Percentiles rank a stretch among this genome's conserved stretches.
Evolutionary conservation across 176 grass and related monocot genomes (phyloP).

Genomic region (Typha latifolia): DNA sequence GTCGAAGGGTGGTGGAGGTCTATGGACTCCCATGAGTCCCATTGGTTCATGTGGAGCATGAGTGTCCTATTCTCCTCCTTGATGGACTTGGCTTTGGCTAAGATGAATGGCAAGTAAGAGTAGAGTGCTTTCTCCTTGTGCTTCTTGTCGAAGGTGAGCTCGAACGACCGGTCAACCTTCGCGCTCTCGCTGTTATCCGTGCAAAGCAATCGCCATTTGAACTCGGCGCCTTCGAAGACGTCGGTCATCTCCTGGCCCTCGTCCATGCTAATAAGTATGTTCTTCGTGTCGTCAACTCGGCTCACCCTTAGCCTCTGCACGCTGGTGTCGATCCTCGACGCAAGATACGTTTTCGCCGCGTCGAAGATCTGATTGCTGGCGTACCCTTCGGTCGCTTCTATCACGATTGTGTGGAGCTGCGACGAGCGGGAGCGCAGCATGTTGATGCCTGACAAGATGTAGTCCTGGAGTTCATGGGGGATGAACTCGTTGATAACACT

Average conservation of each 20-base stretch:
- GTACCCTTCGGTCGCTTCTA: slow-evolving; percentile 61
- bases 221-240: slow-evolving; percentile 56
- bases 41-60: slow-evolving; percentile 83
- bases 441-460: slow-evolving; percentile 43
- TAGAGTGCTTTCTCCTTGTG: slow-evolving; percentile 54
- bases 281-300: slow-evolving; percentile 49
- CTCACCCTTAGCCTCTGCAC: slow-evolving; percentile 62
- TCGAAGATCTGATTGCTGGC: slow-evolving; percentile 67
- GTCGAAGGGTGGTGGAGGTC: slow-evolving; percentile 79
- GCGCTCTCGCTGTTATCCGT: slow-evolving; percentile 26
- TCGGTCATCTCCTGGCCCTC: slow-evolving; percentile 76
- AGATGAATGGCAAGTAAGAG: slow-evolving; percentile 62
- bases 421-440: slow-evolving; percentile 46
- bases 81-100: slow-evolving; percentile 46
- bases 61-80: slow-evolving; percentile 56
- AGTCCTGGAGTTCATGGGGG: slow-evolving; percentile 50
- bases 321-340: slow-evolving; percentile 61
- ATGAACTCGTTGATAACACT: slow-evolving; percentile 62
- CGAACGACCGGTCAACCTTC: slow-evolving; percentile 43
- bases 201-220: slow-evolving; percentile 61
- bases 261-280: slow-evolving; percentile 63
- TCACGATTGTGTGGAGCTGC: slow-evolving; percentile 54
- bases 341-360: slow-evolving; percentile 51
- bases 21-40: slow-evolving; percentile 48
- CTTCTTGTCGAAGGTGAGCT: slow-evolving; percentile 74